Evolutionary conservation across 352 stramenopile species (phyloP), one percentile per base, ranked within the genome.

Genomic region (Phytophthora megakarya): DNA sequence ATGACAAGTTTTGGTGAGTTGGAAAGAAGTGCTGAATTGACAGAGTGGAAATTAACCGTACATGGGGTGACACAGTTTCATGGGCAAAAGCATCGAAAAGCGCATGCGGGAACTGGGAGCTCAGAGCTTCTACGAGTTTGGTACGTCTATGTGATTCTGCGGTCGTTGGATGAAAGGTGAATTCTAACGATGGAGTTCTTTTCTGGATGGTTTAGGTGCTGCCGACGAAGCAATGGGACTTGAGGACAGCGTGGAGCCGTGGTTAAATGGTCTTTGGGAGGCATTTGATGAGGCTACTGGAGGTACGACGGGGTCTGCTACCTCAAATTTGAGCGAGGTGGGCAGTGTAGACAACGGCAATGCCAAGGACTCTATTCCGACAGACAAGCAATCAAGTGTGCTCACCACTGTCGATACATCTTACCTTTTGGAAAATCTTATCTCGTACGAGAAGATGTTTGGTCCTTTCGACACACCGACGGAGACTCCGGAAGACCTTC

Each of bases 181-280:
- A 52, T 37, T 51, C 22, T 55, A 33, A 60, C 6, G 33, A 44
- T 60, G 3, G 9, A 42, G 28, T 11, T 3, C 16, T 19, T 5
- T 47, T 58, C 13, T 70, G 23, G 7, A 52, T 65, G 21, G 32
- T n/a, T 45, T 85, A 75, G 81, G 63, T 5, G 95, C 84, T 61
- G 93, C 92, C 6, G 96, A 99, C 61, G 96, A 99, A 76, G 96
- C 85, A 0, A 96, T 96, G 28, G 95, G 95, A 0, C 80, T 98
- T 47, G 95, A 98, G 74, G 88, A 97, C 44, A 81, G 83, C n/a
- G 96, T 99, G 11, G 95, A 99, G 60, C 89, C 90, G 19, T 99
- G 93, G 93, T 58, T 89, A 6, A 78, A 76, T 18, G 70, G 71
- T 1, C 67, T 96, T 1, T 93, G 78, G 77, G 26, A 32, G 3